Percentiles rank a stretch among this genome's conserved stretches.
These are phyloP conservation scores for Telopea speciosissima DNA, from an alignment of 177 flowering plant genomes.

Conservation along the genomic window DNA sequence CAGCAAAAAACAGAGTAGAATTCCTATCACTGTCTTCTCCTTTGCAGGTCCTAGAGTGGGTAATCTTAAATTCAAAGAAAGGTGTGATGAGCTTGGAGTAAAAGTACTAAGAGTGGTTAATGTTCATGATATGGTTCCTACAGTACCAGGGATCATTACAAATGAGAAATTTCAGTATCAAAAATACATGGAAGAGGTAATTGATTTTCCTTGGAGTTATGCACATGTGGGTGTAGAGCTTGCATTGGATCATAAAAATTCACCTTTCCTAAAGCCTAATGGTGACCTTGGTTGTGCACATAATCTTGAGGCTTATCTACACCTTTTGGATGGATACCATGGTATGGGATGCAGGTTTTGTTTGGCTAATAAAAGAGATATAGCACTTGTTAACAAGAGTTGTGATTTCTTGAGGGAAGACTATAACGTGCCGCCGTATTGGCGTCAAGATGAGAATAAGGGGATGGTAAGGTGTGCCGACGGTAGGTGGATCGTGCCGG, in stretches of 20 bases:
- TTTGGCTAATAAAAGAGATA: constrained; percentile 45
- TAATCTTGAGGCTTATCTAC: constrained; percentile 62
- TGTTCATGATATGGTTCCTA: constrained; percentile 65
- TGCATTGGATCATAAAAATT: constrained; percentile 45
- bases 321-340: constrained; percentile 66
- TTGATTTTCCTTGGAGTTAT: constrained; percentile 67
- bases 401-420: constrained; percentile 49
- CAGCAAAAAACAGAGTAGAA: neutral
- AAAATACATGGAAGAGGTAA: constrained; percentile 36
- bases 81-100: constrained; percentile 54
- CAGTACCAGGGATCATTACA: constrained; percentile 57
- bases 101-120: constrained; percentile 52
- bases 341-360: constrained; percentile 37
- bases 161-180: constrained; percentile 57
- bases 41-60: constrained; percentile 71
- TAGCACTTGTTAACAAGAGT: constrained; percentile 67
- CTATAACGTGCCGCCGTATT: constrained; percentile 55
- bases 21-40: constrained; percentile 59
- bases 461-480: constrained; percentile 62
- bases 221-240: constrained; percentile 78
- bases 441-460: constrained; percentile 75
- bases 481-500: constrained; percentile 69
- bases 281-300: constrained; percentile 38
- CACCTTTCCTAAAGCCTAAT: constrained; percentile 47
- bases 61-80: constrained; percentile 51